Conservation (phyloP, 768 basidiomycete species). For the Sarcodon aspratus region DNA sequence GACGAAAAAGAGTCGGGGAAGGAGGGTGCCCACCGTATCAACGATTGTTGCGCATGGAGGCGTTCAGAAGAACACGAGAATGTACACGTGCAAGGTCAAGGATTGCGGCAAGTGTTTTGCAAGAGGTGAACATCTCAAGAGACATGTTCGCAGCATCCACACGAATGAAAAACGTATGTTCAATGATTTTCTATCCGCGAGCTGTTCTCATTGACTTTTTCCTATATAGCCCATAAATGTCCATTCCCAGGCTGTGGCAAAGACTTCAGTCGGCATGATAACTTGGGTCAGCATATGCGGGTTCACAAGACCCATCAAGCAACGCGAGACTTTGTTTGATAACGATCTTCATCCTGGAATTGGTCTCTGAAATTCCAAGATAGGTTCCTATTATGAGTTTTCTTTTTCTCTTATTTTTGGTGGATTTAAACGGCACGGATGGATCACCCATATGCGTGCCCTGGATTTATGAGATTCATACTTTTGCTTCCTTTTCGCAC, state of each 20-base stretch:
- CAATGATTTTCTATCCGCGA: neutral
- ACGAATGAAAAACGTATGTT: slow-evolving; percentile 86
- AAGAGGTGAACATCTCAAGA: slow-evolving; percentile 81
- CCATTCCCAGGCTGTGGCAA: slow-evolving; percentile 72
- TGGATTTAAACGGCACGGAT: no score
- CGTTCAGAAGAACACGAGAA: slow-evolving; percentile 17
- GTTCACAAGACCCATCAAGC: slow-evolving; percentile 38
- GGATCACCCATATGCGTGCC: no score
- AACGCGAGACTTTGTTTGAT: no score
- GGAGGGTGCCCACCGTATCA: slow-evolving; percentile 53
- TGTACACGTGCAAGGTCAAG: slow-evolving; percentile 64
- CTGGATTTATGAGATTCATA: no score
- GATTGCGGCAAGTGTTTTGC: slow-evolving; percentile 86
- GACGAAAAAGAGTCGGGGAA: slow-evolving; percentile 72
- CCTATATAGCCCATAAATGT: slow-evolving; percentile 63
- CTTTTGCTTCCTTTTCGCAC: no score
- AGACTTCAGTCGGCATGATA: slow-evolving; percentile 81
- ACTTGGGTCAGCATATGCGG: slow-evolving; percentile 81
- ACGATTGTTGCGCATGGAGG: slow-evolving; percentile 14
- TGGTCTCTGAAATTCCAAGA: no score
- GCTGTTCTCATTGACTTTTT: slow-evolving; percentile 6
- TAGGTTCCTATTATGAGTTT: no score
- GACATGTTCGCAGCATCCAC: slow-evolving; percentile 82
- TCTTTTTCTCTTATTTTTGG: no score
- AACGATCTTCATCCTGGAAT: no score